Evolutionary conservation across 805 yeast species (phyloP).

Genomic region (Komagataella populi): DNA sequence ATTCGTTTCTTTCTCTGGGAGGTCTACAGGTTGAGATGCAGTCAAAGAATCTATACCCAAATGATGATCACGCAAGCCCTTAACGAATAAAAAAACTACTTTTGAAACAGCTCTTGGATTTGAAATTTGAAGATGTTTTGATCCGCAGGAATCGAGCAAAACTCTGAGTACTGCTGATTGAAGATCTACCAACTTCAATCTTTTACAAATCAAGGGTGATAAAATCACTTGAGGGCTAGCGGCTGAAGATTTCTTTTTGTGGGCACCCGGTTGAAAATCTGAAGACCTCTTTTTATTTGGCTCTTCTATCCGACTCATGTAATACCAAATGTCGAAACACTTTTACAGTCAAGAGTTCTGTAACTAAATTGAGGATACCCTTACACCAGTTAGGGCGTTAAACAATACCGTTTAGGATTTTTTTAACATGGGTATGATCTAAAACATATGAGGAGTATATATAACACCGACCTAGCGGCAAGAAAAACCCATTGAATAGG

Average conservation of each 20-base stretch:
- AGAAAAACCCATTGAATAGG: background rate
- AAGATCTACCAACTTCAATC: conserved; percentile 23
- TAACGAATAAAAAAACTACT: conserved; percentile 44
- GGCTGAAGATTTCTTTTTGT: conserved; percentile 17
- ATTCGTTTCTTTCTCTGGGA: conserved; percentile 41
- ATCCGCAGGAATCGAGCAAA: conserved; percentile 26
- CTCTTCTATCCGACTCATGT: conserved; percentile 1
- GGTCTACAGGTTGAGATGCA: conserved; percentile 15
- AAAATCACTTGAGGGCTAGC: conserved; percentile 11
- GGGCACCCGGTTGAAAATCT: conserved; percentile 14
- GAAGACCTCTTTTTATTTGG: conserved; percentile 25
- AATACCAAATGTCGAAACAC: background rate
- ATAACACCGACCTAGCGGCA: background rate
- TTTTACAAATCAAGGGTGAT: conserved; percentile 8
- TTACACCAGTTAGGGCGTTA: too few relatives aligned
- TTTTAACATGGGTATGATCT: background rate
- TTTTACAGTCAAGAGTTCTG: too few relatives aligned
- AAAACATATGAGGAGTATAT: background rate
- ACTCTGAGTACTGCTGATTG: conserved; percentile 31
- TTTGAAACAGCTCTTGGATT: conserved; percentile 36
- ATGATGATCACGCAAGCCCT: conserved; percentile 43
- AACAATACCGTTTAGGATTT: background rate
- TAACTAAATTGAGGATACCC: too few relatives aligned
- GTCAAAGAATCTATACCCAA: conserved; percentile 19
- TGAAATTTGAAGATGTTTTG: conserved; percentile 33